Evolutionary conservation across 345 rosid genomes (phyloP), one percentile per base, ranked within the genome.

Genomic region (Camelina laxa): DNA sequence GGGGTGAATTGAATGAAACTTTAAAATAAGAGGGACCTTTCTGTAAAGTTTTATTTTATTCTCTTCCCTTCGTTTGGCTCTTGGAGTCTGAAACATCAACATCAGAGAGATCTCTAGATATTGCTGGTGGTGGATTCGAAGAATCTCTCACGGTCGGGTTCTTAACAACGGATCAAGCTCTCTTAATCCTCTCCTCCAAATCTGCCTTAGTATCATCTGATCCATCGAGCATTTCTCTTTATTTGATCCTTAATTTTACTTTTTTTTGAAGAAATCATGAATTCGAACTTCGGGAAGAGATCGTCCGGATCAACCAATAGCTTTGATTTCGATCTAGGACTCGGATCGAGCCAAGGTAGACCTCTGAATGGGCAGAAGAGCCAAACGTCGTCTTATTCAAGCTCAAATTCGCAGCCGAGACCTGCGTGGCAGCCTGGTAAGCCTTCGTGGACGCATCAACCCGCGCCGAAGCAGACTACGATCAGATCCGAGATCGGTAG

Each of bases 401-500:
- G 85, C 65, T 63, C 89, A 2, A 47, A 86, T 44, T 41, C 95
- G 22, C 97, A 85, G 77, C 73, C 91, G 7, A 88, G 84, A 63
- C 87, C 94, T 4, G 54, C 89, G 35, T 85, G 89, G 91, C 96
- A 89, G 78, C 88, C 96, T 11, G 85, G 78, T 62, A 93, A 84
- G 79, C 88, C 94, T 31, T 79, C 96, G 0, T 93, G 98, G 98
- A 89, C 94, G 13, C 98, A 93, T 81, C 94, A 89, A 36, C 91
- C 94, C 4, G 85, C 92, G 13, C 86, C 87, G 17, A 65, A 69
- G 61, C 95, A 77, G 68, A 45, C 85, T 50, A 54, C 71, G 13
- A 77, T 77, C 72, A 75, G 80, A 44, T 31, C 85, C 0, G 87
- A 72, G 62, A 41, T 84, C 44, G 82, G 72, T 4, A 82, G 69